Evolutionary conservation across 2,329 filamentous ascomycete genomes (phyloP), one percentile per base, ranked within the genome.

Genomic region (Xylariaceae sp.): DNA sequence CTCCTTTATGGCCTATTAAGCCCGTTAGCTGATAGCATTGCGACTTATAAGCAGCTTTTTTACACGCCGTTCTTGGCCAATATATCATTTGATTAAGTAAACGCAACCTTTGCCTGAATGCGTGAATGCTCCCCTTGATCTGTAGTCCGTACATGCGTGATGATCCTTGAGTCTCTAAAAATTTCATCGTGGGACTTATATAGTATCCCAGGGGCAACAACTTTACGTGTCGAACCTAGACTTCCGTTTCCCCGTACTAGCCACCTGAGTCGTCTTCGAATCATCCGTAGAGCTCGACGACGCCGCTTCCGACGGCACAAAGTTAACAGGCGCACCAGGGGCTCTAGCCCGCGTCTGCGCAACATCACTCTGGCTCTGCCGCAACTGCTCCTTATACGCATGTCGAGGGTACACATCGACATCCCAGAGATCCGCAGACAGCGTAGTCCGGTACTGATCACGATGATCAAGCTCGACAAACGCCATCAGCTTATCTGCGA

Each of bases 401-500:
- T 77, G 78, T 8, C 77, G 74, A 0, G 85, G 84, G 61, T 88
- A 83, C 3, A 67, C 76, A 1, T 69, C 69, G 1, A 85, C 82
- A 64, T 88, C 77, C 83, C 85, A 88, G 4, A 86, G 64, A 2
- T 82, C 79, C 1, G 72, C 67, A 1, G 79, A 69, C 51, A 88
- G 69, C 1, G 86, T 86, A 5, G 86, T 89, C 37, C 77, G 78
- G 72, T 92, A 92, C 73, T 89, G 86, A 23, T 79, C 81, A 53
- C 78, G 71, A 41, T 77, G 75, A 41, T 74, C 76, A 18, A 85
- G 78, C 2, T 66, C 71, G 11, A 87, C 86, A 74, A 90, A 92
- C 23, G 78, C 80, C 76, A 91, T 80, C 57, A 93, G 77, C 74
- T 89, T 91, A 63, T 88, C 84, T 73, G 85, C 82, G 56, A 92